Evolutionary conservation across 495 filamentous ascomycete genomes (phyloP).

Genomic region (Neurospora sp.): DNA sequence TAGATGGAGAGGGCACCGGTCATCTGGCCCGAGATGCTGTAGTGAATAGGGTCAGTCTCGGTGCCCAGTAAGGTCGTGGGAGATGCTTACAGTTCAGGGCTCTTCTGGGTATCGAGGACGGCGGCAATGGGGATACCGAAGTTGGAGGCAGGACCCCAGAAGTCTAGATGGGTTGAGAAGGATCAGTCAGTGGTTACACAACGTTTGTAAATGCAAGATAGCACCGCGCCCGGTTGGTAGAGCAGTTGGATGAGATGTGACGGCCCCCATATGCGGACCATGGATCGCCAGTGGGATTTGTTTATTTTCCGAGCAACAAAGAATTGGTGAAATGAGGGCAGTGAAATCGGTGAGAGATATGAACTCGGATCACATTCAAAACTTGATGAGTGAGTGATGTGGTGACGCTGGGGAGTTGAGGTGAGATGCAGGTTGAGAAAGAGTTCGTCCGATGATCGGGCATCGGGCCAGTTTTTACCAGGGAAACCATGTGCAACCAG

Average conservation of each 20-base stretch:
- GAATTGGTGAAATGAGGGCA: neutral
- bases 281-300: neutral
- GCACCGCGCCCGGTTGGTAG: neutral
- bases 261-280: neutral
- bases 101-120: slow-evolving; percentile 83
- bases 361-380: neutral
- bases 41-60: no score
- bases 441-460: neutral
- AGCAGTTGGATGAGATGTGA: neutral
- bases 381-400: neutral
- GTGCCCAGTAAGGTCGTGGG: no score
- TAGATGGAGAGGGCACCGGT: slow-evolving; percentile 75
- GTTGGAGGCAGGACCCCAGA: slow-evolving; percentile 93
- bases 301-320: neutral
- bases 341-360: neutral
- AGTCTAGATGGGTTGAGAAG: slow-evolving; percentile 49
- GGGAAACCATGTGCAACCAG: neutral
- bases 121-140: slow-evolving; percentile 92
- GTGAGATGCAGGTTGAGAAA: neutral
- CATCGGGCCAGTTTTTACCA: neutral
- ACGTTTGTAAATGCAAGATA: neutral
- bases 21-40: slow-evolving; percentile 76
- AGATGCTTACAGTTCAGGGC: slow-evolving; percentile 67
- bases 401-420: neutral
- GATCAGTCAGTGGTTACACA: neutral